Evolutionary conservation across 2,329 filamentous ascomycete species (phyloP), one percentile per base, ranked within the genome.

Genomic region (Alternaria atra): DNA sequence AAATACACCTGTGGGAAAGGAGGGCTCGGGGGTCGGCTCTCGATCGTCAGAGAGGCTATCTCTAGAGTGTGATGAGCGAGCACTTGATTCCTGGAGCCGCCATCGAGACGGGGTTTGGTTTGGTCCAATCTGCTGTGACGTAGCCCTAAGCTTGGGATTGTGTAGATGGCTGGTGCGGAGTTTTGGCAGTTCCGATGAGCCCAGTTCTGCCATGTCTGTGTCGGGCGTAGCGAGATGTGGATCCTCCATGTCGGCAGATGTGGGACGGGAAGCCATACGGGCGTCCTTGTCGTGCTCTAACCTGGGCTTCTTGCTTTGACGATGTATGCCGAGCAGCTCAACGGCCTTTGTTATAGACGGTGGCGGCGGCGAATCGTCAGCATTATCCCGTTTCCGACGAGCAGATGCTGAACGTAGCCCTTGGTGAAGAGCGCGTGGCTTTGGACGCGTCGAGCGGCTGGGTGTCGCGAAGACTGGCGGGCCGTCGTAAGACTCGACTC

Each of bases 281-380:
- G 55, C 53, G 30, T 63, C 72, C 51, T 68, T 69, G 6, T 68
- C 69, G 10, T 71, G 70, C 39, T 68, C 73, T 52, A 67, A 64
- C 30, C 83, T 81, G 54, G 83, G 83, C 70, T 83, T 82, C 65
- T 85, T 84, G 55, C 80, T 80, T 64, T 83, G 82, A 50, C 84
- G 82, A 52, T 84, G 80, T 54, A 84, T 68, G 63, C 80, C 81
- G 40, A 79, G 82, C 57, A 81, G 77, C 74, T 84, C 84, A 47
- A 81, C 84, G 55, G 83, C 82, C 70, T 88, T 86, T 34, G 82
- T 80, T 60, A 86, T 82, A 8, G 85, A 85, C 17, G 84, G 81
- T 8, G 85, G 84, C 15, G 85, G 84, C 17, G 83, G 79, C 9
- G 82, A 82, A 6, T 69, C 69, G 20, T 71, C 70, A 32, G 61